Percentiles rank a stretch among this genome's conserved stretches.
These are phyloP conservation scores for Backusella tuberculispora DNA, from an alignment of 192 early-diverging fungal genomes.

Conservation along the genomic window DNA sequence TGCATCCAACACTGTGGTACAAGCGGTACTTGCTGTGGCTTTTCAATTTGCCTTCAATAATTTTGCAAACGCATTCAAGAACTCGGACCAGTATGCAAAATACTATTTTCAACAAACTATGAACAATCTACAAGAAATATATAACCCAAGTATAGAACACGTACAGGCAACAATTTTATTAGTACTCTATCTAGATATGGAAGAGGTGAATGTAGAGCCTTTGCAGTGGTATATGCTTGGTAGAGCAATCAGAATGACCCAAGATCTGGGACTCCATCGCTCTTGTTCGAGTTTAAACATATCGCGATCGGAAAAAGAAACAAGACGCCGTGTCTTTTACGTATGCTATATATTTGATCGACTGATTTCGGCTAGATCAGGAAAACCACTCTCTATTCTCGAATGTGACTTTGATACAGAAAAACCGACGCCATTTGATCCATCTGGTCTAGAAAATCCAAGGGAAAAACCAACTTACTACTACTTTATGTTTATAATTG, in stretches of 20 bases:
- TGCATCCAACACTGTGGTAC: conserved; percentile 14
- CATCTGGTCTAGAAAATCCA: conserved; percentile 31
- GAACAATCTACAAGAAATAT: conserved; percentile 19
- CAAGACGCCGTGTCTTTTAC: conserved; percentile 37
- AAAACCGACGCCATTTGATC: conserved; percentile 31
- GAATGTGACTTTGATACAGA: conserved; percentile 40
- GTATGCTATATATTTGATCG: conserved; percentile 38
- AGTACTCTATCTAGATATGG: conserved; percentile 36
- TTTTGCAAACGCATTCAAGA: not conserved
- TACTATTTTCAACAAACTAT: conserved; percentile 27
- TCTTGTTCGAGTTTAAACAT: conserved; percentile 53
- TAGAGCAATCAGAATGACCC: conserved; percentile 55
- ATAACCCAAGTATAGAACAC: conserved; percentile 5
- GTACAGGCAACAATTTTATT: conserved; percentile 31
- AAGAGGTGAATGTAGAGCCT: conserved; percentile 29
- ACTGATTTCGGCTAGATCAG: conserved; percentile 47
- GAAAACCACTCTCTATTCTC: conserved; percentile 52
- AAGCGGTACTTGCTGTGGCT: conserved; percentile 25
- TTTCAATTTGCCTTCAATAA: conserved; percentile 21
- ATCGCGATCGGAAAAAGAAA: conserved; percentile 51
- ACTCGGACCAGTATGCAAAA: not conserved
- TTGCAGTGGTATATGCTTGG: conserved; percentile 42
- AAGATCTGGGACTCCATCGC: conserved; percentile 60
- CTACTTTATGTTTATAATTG: conserved; percentile 52
- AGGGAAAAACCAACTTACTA: conserved; percentile 16